These are phyloP conservation scores for Escallonia rubra DNA, from an alignment of 129 eudicot species.

Conservation along the genomic window DNA sequence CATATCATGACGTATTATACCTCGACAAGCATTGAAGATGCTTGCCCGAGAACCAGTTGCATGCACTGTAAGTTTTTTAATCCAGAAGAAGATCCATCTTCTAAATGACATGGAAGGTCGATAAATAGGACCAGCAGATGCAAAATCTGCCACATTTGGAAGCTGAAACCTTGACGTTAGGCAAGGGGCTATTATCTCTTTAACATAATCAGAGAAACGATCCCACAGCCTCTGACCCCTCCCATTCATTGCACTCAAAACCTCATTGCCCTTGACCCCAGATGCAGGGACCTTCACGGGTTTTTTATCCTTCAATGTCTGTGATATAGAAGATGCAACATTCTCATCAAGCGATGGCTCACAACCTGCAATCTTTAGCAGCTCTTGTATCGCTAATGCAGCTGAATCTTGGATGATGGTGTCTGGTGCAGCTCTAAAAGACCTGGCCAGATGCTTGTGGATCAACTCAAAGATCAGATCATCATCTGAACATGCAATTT, in stretches of 20 bases:
- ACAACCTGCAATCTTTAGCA: conserved; percentile 92
- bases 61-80: conserved; percentile 72
- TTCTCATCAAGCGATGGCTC: conserved; percentile 73
- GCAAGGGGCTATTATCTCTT: conserved; percentile 98
- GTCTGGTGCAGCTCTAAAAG: conserved; percentile 96
- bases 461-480: conserved; percentile 96
- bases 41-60: conserved; percentile 87
- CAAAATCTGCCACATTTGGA: conserved; percentile 69
- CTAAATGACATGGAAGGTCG: conserved; percentile 84
- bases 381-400: conserved; percentile 96
- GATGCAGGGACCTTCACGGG: conserved; percentile 20
- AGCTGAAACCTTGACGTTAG: conserved; percentile 86
- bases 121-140: conserved; percentile 78
- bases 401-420: conserved; percentile 84
- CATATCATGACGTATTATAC: conserved; percentile 94
- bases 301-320: conserved; percentile 25
- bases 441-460: conserved; percentile 91
- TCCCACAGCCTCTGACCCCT: conserved; percentile 97
- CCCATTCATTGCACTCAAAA: conserved; percentile 37
- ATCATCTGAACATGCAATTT: conserved; percentile 94
- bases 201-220: conserved; percentile 85
- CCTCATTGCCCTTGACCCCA: conserved; percentile 13
- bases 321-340: conserved; percentile 31
- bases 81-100: conserved; percentile 85
- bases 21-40: conserved; percentile 91